Base-by-base conservation (phyloP, 768 basidiomycete genomes). In the Boletus rex-veris region DNA sequence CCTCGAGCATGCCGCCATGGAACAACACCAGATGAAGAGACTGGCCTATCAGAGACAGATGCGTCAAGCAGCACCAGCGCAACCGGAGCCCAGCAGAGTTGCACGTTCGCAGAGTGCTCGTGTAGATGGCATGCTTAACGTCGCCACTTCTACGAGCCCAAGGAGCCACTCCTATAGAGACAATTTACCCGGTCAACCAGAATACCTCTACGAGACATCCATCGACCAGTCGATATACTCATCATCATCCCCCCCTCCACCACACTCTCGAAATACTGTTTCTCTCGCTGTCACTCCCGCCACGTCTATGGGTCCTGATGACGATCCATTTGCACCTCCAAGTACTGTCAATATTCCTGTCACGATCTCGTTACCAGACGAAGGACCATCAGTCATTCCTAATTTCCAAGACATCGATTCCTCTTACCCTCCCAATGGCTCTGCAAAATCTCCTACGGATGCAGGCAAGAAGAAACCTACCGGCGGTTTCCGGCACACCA, bases 11-110 rank as follows among this genome's bases (percentile, higher is more conserved):
- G 73, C 82, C 37, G 91, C 94, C 12, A 84, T 92, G 74, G 90
- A 92, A 53, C 85, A 88, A 63, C 91, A 95, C 67, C 84, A 86
- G 59, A 79, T 83, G 74, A 94, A 94, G 77, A 79, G 88, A 26
- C 76, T 88, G 21, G 85, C 85, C 3, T 91, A 91, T 67, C 87
- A 90, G 72, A 78, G 78, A 48, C 90, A 92, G 72, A 88, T 91
- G 86, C 82, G 80, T 50, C 77, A 80, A 26, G 71, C 75, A 16
- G 76, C 76, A 1, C 71, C 71, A 1, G 74, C 69, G 19, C 61
- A 63, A 36, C 35, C 60, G 1, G 70, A 68, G 39, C 58, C 65
- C 16, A 63, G 62, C 47, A 69, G 60, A 48, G 70, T 77, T 26
- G 59, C 78, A 1, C 74, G 83, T 21, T 75, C 74, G 28, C 81